Percentiles rank a stretch among this genome's conserved stretches.
phyloP scores from a whole-genome alignment of 768 basidiomycete genomes.

The Mycena floridula region DNA sequence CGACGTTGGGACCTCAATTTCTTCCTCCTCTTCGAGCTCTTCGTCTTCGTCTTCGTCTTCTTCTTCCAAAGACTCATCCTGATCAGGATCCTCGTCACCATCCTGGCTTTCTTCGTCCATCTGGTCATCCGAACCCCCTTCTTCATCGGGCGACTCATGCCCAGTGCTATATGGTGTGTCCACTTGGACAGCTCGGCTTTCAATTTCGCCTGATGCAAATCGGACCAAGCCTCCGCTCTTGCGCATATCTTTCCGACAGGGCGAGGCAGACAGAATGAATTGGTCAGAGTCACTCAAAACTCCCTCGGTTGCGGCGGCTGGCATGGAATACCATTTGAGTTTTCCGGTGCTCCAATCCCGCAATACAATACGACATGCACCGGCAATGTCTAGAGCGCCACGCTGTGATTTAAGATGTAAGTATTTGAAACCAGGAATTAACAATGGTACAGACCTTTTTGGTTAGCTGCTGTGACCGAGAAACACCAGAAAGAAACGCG shows the following conservation, averaged over 20 bases:
- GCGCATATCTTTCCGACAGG: conserved; percentile 63
- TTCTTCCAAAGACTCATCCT: conserved; percentile 22
- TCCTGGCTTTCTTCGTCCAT: conserved; percentile 23
- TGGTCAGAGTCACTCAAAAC: conserved; percentile 29
- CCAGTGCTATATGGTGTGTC: not conserved
- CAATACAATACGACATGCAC: conserved; percentile 73
- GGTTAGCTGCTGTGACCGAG: conserved; percentile 66
- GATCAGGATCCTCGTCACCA: conserved; percentile 27
- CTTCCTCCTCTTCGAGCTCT: conserved; percentile 31
- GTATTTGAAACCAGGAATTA: conserved; percentile 2
- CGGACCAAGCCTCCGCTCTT: conserved; percentile 56
- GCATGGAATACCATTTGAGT: conserved; percentile 66
- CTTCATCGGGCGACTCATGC: not conserved
- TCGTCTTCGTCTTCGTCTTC: conserved; percentile 33
- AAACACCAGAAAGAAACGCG: conserved; percentile 73
- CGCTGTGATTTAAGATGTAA: conserved; percentile 41
- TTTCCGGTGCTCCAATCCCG: conserved; percentile 80
- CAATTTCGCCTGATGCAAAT: conserved; percentile 28
- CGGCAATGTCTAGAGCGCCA: conserved; percentile 65
- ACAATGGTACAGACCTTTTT: conserved; percentile 54
- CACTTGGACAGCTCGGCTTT: conserved; percentile 15
- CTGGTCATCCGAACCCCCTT: not conserved
- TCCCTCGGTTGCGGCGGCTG: conserved; percentile 23
- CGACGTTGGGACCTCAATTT: conserved; percentile 30
- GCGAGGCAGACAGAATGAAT: conserved; percentile 38